Conservation (phyloP, 768 basidiomycete genomes). For the Xerocomellus intermedius region DNA sequence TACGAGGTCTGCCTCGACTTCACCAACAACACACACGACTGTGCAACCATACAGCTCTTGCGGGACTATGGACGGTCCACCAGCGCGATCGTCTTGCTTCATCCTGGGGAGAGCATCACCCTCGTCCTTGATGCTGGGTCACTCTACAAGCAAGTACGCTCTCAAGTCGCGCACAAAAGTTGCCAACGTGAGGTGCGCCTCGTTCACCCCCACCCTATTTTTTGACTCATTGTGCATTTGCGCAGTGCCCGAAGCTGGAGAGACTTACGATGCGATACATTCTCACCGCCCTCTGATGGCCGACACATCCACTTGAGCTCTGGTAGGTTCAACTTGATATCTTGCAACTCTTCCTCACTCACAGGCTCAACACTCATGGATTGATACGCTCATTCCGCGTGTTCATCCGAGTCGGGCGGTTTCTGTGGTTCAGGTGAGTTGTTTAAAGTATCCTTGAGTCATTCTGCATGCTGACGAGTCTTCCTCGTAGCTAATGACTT, state of each 20-base stretch:
- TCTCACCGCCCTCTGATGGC: too few relatives aligned
- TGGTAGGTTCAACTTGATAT: too few relatives aligned
- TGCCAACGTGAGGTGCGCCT: conserved; percentile 63
- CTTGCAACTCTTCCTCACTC: too few relatives aligned
- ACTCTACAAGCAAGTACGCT: conserved; percentile 62
- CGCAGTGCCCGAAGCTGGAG: conserved; percentile 64
- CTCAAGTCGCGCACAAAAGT: conserved; percentile 64
- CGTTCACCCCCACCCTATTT: conserved; percentile 1
- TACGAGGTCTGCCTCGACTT: conserved; percentile 71
- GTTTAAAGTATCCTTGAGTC: too few relatives aligned
- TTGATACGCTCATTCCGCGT: too few relatives aligned
- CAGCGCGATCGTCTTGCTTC: conserved; percentile 53
- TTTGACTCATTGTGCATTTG: not conserved
- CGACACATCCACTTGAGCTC: too few relatives aligned
- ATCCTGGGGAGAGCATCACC: conserved; percentile 62
- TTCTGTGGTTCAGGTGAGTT: too few relatives aligned
- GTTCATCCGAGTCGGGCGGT: too few relatives aligned
- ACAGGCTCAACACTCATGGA: too few relatives aligned
- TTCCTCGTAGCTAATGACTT: too few relatives aligned
- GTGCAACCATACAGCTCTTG: conserved; percentile 60
- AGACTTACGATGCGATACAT: conserved; percentile 59
- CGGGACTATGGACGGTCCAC: conserved; percentile 60
- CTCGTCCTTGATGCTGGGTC: conserved; percentile 71
- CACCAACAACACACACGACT: conserved; percentile 66
- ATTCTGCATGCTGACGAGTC: too few relatives aligned